A percentile compares a stretch with the other conserved stretches of the same genome.
Conservation (phyloP, 2,329 filamentous ascomycete species). For the Emmonsia crescens region DNA sequence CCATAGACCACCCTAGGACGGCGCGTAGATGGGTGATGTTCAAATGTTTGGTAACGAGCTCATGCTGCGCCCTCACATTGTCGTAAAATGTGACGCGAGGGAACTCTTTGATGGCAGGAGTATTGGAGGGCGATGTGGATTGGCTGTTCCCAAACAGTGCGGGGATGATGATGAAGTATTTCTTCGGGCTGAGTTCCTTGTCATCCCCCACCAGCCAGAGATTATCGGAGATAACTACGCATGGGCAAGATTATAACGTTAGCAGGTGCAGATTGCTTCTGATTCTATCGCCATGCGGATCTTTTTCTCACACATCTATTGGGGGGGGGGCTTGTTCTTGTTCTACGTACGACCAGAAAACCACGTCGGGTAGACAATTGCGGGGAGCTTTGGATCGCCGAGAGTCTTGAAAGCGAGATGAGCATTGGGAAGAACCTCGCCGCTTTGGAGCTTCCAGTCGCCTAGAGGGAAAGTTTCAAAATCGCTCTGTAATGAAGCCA, state of each 20-base stretch:
- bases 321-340: too few species aligned
- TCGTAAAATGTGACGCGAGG: conserved; percentile 56
- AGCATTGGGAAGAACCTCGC: conserved; percentile 51
- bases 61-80: conserved; percentile 57
- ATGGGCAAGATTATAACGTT: background rate
- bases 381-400: conserved; percentile 50
- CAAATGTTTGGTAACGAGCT: conserved; percentile 53
- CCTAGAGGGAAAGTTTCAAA: conserved; percentile 49
- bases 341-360: conserved; percentile 48
- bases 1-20: conserved; percentile 63
- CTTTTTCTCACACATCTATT: background rate
- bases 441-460: conserved; percentile 56
- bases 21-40: conserved; percentile 49
- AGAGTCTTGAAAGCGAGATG: conserved; percentile 69
- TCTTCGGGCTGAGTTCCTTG: conserved; percentile 52
- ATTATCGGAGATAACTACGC: conserved; percentile 53
- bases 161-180: conserved; percentile 58
- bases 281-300: background rate
- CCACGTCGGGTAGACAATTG: conserved; percentile 69
- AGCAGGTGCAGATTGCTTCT: background rate
- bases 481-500: conserved; percentile 17
- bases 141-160: conserved; percentile 61
- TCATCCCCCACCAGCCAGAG: conserved; percentile 60
- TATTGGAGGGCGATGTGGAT: conserved; percentile 58
- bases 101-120: conserved; percentile 44